phyloP scores from a whole-genome alignment of 1,284 basidiomycete genomes.

The Boletus semigastroideus region DNA sequence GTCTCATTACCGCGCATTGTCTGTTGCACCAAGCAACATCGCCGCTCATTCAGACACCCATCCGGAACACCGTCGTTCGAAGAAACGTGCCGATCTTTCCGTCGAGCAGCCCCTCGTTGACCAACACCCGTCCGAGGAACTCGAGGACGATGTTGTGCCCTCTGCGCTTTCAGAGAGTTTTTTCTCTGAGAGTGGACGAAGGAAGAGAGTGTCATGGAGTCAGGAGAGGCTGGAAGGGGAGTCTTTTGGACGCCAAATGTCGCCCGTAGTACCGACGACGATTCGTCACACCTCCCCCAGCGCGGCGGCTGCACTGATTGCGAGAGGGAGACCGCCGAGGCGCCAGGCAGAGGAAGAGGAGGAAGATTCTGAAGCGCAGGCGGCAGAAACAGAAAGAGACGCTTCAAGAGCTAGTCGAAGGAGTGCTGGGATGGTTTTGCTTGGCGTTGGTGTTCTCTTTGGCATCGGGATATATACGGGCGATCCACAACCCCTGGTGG shows the following conservation, averaged over 20 bases:
- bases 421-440: slow-evolving; percentile 69
- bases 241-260: slow-evolving; percentile 35
- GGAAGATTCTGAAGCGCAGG: slow-evolving; percentile 21
- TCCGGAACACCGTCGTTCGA: slow-evolving; percentile 25
- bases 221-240: slow-evolving; percentile 51
- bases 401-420: slow-evolving; percentile 61
- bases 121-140: slow-evolving; percentile 30
- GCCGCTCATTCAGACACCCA: slow-evolving; percentile 59
- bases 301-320: slow-evolving; percentile 22
- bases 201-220: slow-evolving; percentile 67
- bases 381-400: slow-evolving; percentile 33
- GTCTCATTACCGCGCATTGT: slow-evolving; percentile 66
- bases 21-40: slow-evolving; percentile 64
- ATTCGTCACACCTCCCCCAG: slow-evolving; percentile 32
- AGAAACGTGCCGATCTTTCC: slow-evolving; percentile 18
- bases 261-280: slow-evolving; percentile 32
- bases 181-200: slow-evolving; percentile 61
- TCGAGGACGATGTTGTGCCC: slow-evolving; percentile 49
- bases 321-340: slow-evolving; percentile 48
- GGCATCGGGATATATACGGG: slow-evolving; percentile 54
- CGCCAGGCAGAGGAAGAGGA: slow-evolving; percentile 34
- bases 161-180: slow-evolving; percentile 66
- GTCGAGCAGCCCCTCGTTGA: slow-evolving; percentile 18
- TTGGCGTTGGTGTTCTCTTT: slow-evolving; percentile 69
- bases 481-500: slow-evolving; percentile 28